Base-by-base conservation (phyloP, 768 basidiomycete species). In the Auriscalpium microsporum region DNA sequence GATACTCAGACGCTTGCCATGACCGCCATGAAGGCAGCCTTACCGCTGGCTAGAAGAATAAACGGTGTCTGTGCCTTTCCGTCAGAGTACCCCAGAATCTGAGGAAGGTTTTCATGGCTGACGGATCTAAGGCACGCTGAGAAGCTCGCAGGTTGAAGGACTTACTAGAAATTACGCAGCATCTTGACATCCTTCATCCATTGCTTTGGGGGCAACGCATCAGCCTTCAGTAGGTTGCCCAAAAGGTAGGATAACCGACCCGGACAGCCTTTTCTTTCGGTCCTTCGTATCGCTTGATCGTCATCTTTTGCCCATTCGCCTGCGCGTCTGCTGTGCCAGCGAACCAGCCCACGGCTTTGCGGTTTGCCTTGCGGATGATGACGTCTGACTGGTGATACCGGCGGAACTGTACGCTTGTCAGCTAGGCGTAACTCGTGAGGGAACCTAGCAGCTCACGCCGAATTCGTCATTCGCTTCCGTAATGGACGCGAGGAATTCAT, bases 81-180 rank as follows among this genome's bases (percentile, higher is more conserved):
- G 13, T 72, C 65, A 0, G 78, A 80, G 59, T 76, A 76, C 1
- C 79, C 78, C 8, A 78, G 57, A 71, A 81, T 73, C 61, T 80
- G 78, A 0, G 80, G 79, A 21, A 81, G 63, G 59, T 77, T 79
- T 16, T 78, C 76, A 54, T 79, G 79, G 57, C 79, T 78, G 28
- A 48, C 17, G 40, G 46, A 23, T 35, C 48, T 19, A 17, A 8
- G 48, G 4, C 13, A 48, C 19, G 13, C 13, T 19, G 23, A 40
- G 14, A 17, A 37, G 3, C 5, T 10, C 19, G 23, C 37, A 34
- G 1, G 11, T 14, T 17, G 11, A 13, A 54, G 45, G 16, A 65
- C 77, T 50, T 53, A 80, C 79, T 74, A 75, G n/a, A 80, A 54
- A 54, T 74, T 75, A 59, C 79, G 76, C 44, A 81, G 67, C 23